These are phyloP conservation scores for Didymella sp. DNA, from an alignment of 2,329 filamentous ascomycete genomes.

Conservation along the genomic window DNA sequence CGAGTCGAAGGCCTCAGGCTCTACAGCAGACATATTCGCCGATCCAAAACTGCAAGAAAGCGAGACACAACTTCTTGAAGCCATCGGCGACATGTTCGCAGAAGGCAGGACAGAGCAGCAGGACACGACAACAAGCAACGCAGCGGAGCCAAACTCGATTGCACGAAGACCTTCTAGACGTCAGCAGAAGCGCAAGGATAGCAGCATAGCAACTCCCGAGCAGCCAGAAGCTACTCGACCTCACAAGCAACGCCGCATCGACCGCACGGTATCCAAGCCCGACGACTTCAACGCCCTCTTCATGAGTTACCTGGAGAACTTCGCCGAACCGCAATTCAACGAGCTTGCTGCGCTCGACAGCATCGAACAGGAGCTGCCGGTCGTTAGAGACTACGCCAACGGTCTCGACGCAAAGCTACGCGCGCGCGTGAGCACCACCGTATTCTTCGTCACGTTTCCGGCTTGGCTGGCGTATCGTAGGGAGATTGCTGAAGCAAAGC, in stretches of 20 bases:
- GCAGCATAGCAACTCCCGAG: not conserved
- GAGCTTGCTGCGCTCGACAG: constrained; percentile 6
- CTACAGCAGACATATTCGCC: not conserved
- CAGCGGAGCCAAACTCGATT: not conserved
- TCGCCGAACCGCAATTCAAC: constrained; percentile 3
- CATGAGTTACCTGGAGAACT: constrained; percentile 7
- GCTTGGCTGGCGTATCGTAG: constrained; percentile 7
- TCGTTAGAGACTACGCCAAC: not conserved
- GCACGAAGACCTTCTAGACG: not conserved
- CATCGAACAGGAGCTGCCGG: not conserved
- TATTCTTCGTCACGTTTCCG: constrained; percentile 5
- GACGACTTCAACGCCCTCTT: constrained; percentile 6
- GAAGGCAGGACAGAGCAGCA: not conserved
- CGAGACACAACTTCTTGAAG: constrained; percentile 1
- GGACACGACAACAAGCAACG: not conserved
- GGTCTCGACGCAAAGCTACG: not conserved
- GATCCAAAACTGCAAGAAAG: not conserved
- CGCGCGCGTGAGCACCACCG: not conserved
- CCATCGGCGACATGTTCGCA: not conserved
- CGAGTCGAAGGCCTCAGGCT: not conserved
- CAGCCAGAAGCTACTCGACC: not conserved
- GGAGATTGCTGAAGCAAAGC: constrained; percentile 1
- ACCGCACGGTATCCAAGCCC: not conserved
- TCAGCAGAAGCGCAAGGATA: constrained; percentile 3
- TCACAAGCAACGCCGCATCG: not conserved